phyloP scores from a whole-genome alignment of 305 asterid genomes.

The Fraxinus baroniana region DNA sequence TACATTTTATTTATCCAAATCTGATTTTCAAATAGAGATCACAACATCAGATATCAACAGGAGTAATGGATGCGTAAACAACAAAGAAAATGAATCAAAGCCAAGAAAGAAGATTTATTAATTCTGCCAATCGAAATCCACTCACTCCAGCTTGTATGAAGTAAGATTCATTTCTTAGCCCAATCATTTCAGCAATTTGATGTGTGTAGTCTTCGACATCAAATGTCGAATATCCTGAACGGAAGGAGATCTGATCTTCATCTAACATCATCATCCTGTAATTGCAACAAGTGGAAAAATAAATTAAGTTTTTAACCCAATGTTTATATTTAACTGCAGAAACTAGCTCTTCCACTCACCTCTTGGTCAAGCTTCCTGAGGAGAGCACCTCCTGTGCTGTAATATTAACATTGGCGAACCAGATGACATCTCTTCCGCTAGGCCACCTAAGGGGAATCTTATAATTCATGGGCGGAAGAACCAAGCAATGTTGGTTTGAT shows the following conservation, averaged over 20 bases:
- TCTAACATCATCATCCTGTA: conserved; percentile 98
- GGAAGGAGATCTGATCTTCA: conserved; percentile 95
- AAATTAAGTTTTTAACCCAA: background rate
- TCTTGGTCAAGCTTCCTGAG: conserved; percentile 91
- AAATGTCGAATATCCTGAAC: conserved; percentile 77
- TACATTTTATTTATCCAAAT: background rate
- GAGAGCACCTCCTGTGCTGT: conserved; percentile 95
- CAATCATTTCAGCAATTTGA: conserved; percentile 97
- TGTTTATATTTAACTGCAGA: conserved; percentile 11
- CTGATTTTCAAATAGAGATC: background rate
- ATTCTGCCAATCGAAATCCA: conserved; percentile 15
- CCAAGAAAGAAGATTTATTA: background rate
- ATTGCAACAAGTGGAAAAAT: conserved; percentile 12
- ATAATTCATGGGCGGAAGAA: conserved; percentile 78
- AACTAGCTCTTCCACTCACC: conserved; percentile 47
- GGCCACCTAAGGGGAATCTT: conserved; percentile 94
- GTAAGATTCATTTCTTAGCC: conserved; percentile 79
- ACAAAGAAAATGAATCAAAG: background rate
- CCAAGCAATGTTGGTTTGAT: conserved; percentile 71
- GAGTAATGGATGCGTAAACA: background rate
- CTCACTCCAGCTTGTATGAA: conserved; percentile 89
- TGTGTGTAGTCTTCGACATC: conserved; percentile 97
- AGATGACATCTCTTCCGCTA: conserved; percentile 86
- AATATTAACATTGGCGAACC: conserved; percentile 94
- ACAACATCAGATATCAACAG: background rate